These are phyloP conservation scores for Camelina neglecta DNA, from an alignment of 345 rosid species.

Conservation along the genomic window DNA sequence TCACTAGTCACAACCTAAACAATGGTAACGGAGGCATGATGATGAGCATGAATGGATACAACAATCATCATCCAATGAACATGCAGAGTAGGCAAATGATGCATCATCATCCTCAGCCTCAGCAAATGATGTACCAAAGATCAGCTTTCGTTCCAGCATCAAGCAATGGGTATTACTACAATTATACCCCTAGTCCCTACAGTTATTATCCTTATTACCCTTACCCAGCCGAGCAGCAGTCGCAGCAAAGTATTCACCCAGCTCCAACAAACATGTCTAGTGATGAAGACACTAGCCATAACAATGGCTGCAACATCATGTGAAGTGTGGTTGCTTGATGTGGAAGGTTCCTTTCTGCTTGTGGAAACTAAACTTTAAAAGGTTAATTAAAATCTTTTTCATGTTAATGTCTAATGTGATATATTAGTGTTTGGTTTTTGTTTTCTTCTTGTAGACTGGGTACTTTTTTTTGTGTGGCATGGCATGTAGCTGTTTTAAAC, in stretches of 20 bases:
- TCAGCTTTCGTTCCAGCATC: slow-evolving; percentile 57
- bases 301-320: slow-evolving; percentile 39
- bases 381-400: not conserved
- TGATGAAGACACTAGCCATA: slow-evolving; percentile 33
- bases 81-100: slow-evolving; percentile 55
- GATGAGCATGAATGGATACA: slow-evolving; percentile 53
- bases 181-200: slow-evolving; percentile 48
- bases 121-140: slow-evolving; percentile 74
- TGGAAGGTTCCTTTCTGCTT: slow-evolving; percentile 12
- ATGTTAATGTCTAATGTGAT: slow-evolving; percentile 20
- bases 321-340: slow-evolving; percentile 31
- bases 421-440: not conserved
- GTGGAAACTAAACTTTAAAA: not conserved
- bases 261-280: slow-evolving; percentile 26
- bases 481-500: slow-evolving; percentile 30
- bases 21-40: slow-evolving; percentile 40
- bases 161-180: slow-evolving; percentile 65
- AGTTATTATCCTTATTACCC: slow-evolving; percentile 47
- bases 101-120: slow-evolving; percentile 50
- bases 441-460: not conserved
- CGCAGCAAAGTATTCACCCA: slow-evolving; percentile 23
- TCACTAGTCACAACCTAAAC: slow-evolving; percentile 47
- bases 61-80: slow-evolving; percentile 37
- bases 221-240: slow-evolving; percentile 42
- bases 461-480: not conserved